Evolutionary conservation across 192 early-diverging fungal genomes (phyloP).

Genomic region (Gamsiella multidivaricata): DNA sequence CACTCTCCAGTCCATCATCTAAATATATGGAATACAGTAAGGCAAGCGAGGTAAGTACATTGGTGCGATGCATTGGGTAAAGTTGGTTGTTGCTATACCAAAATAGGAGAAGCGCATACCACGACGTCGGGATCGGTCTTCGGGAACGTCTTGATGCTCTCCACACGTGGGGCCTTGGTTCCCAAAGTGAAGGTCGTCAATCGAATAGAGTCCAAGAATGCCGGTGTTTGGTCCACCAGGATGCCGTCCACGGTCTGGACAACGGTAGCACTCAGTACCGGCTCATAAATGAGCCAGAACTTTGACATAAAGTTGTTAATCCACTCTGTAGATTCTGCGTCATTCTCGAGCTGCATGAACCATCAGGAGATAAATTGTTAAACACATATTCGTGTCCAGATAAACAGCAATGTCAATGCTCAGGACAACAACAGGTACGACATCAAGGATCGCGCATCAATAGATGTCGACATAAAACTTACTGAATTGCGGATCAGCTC

Average conservation of each 20-base stretch:
- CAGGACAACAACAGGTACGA: too few species aligned
- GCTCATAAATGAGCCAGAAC: constrained; percentile 94
- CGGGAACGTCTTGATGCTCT: constrained; percentile 77
- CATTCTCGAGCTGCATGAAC: constrained; percentile 57
- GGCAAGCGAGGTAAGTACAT: background rate
- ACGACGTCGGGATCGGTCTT: constrained; percentile 79
- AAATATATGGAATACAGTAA: background rate
- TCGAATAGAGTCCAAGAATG: constrained; percentile 82
- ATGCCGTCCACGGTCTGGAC: constrained; percentile 78
- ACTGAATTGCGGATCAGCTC: constrained; percentile 64
- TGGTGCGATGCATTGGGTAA: background rate
- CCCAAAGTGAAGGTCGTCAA: constrained; percentile 82
- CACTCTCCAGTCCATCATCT: constrained; percentile 91
- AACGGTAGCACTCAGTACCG: constrained; percentile 80
- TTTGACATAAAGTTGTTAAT: constrained; percentile 86
- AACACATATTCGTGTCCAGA: too few species aligned
- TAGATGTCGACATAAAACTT: too few species aligned
- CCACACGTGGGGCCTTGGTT: constrained; percentile 78
- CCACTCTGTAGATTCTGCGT: constrained; percentile 85
- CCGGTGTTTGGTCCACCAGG: constrained; percentile 78
- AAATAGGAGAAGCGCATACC: constrained; percentile 56
- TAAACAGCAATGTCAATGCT: too few species aligned
- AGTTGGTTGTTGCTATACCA: too few species aligned
- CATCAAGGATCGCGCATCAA: too few species aligned
- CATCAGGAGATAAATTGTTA: too few species aligned